A percentile compares a stretch with the other conserved stretches of the same genome.
phyloP scores from a whole-genome alignment of 192 early-diverging fungal genomes.

The Linderina pennispora region DNA sequence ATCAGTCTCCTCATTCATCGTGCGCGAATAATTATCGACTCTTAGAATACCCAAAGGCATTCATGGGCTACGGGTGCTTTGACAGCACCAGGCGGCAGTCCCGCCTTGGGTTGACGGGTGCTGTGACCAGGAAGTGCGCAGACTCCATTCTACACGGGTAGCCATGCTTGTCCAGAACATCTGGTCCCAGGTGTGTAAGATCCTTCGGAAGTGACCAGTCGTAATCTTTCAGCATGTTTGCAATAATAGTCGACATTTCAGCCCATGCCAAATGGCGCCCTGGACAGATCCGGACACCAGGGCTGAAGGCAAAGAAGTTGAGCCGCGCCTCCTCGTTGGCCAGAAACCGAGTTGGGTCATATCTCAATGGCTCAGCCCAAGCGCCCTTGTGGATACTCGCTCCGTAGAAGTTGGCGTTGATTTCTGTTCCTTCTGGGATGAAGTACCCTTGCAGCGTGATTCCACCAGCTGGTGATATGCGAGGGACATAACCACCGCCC shows the following conservation, averaged over 20 bases:
- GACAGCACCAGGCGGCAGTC: neutral
- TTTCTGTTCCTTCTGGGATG: slow-evolving; percentile 9
- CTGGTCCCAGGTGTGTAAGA: slow-evolving; percentile 1
- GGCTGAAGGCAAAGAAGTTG: slow-evolving; percentile 29
- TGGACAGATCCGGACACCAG: slow-evolving; percentile 26
- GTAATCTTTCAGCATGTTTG: slow-evolving; percentile 21
- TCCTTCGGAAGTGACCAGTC: neutral
- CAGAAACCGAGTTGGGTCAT: slow-evolving; percentile 12
- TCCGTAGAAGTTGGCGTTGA: neutral
- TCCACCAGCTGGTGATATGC: neutral
- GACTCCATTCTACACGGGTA: neutral
- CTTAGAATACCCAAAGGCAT: too few relatives aligned
- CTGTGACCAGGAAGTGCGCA: neutral
- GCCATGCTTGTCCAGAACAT: neutral
- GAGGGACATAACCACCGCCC: slow-evolving; percentile 16
- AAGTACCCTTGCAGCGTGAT: slow-evolving; percentile 11
- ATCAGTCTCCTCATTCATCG: too few relatives aligned
- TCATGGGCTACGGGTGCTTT: neutral
- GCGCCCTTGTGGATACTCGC: neutral
- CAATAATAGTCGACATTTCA: slow-evolving; percentile 23
- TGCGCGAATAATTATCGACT: too few relatives aligned
- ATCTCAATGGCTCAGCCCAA: slow-evolving; percentile 17
- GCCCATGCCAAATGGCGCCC: slow-evolving; percentile 29
- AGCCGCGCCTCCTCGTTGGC: slow-evolving; percentile 4
- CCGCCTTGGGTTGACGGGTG: neutral